phyloP scores from a whole-genome alignment of 345 rosid species.

The Excoecaria cochinchinensis region DNA sequence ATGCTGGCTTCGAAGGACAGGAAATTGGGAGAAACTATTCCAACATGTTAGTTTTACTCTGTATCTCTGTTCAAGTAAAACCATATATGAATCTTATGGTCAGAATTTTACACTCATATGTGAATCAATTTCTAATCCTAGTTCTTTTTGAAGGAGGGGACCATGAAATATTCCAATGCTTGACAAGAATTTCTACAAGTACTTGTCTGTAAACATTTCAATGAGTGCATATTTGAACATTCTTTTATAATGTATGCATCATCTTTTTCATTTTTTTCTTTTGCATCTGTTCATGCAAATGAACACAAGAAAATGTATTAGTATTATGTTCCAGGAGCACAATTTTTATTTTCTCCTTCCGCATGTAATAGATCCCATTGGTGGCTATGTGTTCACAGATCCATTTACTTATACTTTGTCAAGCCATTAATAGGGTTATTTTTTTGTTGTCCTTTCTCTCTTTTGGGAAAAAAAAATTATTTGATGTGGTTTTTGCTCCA shows the following conservation, averaged over 20 bases:
- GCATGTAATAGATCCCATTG: background rate
- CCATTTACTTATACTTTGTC: background rate
- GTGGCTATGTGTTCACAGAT: background rate
- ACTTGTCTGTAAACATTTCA: background rate
- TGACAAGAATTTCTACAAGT: background rate
- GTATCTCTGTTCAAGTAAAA: background rate
- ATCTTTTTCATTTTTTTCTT: too few relatives aligned
- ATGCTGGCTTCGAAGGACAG: constrained; percentile 80
- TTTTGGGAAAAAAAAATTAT: background rate
- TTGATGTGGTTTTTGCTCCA: background rate
- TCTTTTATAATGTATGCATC: background rate
- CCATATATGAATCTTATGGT: constrained; percentile 1
- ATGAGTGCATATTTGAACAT: background rate
- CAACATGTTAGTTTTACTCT: constrained; percentile 41
- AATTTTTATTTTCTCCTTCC: background rate
- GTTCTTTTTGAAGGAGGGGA: background rate
- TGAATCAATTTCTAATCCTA: background rate
- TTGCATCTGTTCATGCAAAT: background rate
- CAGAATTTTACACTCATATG: background rate
- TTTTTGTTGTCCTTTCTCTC: background rate
- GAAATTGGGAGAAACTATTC: constrained; percentile 57
- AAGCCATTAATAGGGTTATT: background rate
- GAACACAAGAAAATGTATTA: background rate
- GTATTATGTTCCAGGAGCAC: background rate
- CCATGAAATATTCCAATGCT: background rate